Evolutionary conservation across 176 grass and related monocot genomes (phyloP), one percentile per base, ranked within the genome.

Genomic region (Saccharum spontaneum): DNA sequence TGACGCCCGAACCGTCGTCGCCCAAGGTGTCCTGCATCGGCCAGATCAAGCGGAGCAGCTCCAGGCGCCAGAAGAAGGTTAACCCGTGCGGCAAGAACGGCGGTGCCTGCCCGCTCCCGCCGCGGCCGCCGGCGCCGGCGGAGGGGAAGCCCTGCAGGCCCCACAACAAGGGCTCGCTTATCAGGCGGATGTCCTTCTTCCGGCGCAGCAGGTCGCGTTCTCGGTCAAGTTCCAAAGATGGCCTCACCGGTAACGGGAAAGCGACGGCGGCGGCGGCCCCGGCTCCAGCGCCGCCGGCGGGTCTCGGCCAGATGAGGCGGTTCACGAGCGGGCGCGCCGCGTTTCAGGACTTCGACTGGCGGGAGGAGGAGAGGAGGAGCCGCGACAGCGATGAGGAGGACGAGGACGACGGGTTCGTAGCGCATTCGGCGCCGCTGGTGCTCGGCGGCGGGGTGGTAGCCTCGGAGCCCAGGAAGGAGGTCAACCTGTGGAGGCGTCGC

Each of bases 11-110:
- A 79, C 94, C 97, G 4, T 90, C 90, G 16, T 99, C 97, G 44
- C 97, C 97, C 48, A 92, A 85, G 59, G 93, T 99, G 9, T 96
- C 97, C 0, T 99, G 97, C 88, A 94, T 94, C 75, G 97, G 97
- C 2, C 91, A 96, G 86, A 89, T 99, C 81, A 99, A 99, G 81
- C 79, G 82, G 68, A 87, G 82, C 87, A 75, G 2, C 73, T 76
- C 73, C 48, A 76, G 74, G 70, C 75, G 89, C 37, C 92, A 83
- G 69, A 71, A 71, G 79, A 91, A 71, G 49, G 66, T 40, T 37
- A 88, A 81, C 71, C 39, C 41, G 3, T 83, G 82, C 83, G 71
- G 80, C 80, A 91, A 82, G 92, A 79, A 86, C 69, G 78, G 70
- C 82, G 82, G 84, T 59, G 84, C 68, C 0, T 90, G 89, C 89